phyloP scores from a whole-genome alignment of 306 rosid genomes.

The Quercus agrifolia region DNA sequence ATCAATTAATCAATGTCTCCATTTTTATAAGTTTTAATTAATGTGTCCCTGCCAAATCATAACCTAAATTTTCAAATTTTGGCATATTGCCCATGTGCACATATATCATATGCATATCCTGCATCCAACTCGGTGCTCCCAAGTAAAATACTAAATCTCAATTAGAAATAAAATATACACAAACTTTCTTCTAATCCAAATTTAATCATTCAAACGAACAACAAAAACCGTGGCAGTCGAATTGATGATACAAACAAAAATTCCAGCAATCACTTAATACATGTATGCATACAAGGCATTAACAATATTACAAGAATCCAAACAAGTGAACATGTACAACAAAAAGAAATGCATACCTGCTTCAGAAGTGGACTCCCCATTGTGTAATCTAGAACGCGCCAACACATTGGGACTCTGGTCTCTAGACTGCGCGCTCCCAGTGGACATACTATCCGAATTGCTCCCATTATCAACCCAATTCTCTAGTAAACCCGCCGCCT shows the following conservation, averaged over 20 bases:
- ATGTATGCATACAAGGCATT: too few relatives aligned
- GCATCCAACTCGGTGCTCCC: too few relatives aligned
- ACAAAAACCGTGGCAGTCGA: background rate
- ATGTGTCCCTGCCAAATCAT: too few relatives aligned
- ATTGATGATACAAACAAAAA: background rate
- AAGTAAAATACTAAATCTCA: too few relatives aligned
- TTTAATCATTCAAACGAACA: background rate
- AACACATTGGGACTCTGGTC: conserved; percentile 68
- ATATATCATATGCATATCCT: too few relatives aligned
- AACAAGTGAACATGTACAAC: background rate
- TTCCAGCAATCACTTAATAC: too few relatives aligned
- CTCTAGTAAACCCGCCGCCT: conserved; percentile 46
- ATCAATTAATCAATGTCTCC: too few relatives aligned
- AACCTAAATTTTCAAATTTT: too few relatives aligned
- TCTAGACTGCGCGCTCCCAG: conserved; percentile 45
- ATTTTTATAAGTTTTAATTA: too few relatives aligned
- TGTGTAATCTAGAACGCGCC: conserved; percentile 59
- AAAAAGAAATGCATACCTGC: conserved; percentile 42
- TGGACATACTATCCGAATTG: conserved; percentile 50
- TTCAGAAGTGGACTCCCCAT: conserved; percentile 63
- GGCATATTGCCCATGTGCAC: too few relatives aligned
- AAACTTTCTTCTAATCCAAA: too few relatives aligned
- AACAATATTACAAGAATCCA: background rate
- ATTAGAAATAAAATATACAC: too few relatives aligned
- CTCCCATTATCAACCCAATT: conserved; percentile 55